These are phyloP conservation scores for Lichenothelia convexa DNA, from an alignment of 495 filamentous ascomycete genomes.

Conservation along the genomic window DNA sequence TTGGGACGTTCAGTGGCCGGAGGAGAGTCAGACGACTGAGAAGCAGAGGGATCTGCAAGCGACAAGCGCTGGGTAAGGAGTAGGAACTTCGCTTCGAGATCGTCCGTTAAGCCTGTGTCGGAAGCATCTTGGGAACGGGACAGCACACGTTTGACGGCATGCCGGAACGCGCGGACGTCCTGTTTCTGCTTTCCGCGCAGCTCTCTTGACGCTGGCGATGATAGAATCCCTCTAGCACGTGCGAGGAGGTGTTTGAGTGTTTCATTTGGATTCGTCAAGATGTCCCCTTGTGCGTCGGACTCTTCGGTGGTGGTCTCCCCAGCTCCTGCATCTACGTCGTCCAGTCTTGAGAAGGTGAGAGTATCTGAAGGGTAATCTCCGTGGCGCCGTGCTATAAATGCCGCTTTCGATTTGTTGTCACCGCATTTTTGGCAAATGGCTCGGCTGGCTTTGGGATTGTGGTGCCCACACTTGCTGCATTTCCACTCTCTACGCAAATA, in stretches of 20 bases:
- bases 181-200: constrained; percentile 43
- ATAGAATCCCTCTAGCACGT: constrained; percentile 36
- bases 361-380: no score
- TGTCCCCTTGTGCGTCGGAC: no score
- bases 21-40: constrained; percentile 5
- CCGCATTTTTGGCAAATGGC: no score
- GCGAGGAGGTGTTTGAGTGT: constrained; percentile 33
- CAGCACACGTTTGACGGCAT: constrained; percentile 33
- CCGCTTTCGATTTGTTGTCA: no score
- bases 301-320: background rate
- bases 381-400: no score
- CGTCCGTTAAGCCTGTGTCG: constrained; percentile 22
- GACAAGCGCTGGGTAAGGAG: no score
- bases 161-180: constrained; percentile 39
- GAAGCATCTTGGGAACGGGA: constrained; percentile 28
- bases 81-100: constrained; percentile 33
- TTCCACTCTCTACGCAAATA: no score
- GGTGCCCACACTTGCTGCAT: background rate
- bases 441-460: background rate
- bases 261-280: constrained; percentile 11
- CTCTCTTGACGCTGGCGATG: constrained; percentile 21
- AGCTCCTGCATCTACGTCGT: background rate
- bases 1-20: no score
- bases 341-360: no score
- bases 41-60: constrained; percentile 3